Conservation (phyloP, 441 rosid species). For the Syzygium syzygioides region DNA sequence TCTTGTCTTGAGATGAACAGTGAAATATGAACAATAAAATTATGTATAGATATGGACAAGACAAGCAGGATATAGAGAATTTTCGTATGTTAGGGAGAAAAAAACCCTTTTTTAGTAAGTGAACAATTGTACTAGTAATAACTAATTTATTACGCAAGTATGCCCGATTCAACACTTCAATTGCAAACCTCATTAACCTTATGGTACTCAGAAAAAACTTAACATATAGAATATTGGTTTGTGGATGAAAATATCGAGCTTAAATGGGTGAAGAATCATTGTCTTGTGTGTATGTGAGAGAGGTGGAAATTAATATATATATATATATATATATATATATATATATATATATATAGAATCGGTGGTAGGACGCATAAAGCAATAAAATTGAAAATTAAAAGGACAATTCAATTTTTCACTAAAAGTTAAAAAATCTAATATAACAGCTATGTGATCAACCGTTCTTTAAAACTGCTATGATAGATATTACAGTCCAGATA, state of each 20-base stretch:
- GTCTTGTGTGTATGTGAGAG: neutral
- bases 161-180: neutral
- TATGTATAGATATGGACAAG: neutral
- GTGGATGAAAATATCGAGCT: neutral
- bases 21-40: no score
- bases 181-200: neutral
- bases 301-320: neutral
- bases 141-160: neutral
- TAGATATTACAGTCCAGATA: neutral
- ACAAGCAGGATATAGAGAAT: neutral
- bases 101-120: neutral
- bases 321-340: no score
- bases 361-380: neutral
- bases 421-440: neutral
- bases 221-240: neutral
- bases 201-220: neutral
- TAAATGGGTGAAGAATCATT: neutral
- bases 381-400: neutral
- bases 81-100: neutral
- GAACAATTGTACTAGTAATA: neutral
- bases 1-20: no score
- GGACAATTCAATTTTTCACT: neutral
- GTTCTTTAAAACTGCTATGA: neutral
- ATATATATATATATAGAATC: neutral
- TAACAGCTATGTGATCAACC: neutral